Conservation (phyloP, 306 rosid species). For the Citrullus colocynthis region DNA sequence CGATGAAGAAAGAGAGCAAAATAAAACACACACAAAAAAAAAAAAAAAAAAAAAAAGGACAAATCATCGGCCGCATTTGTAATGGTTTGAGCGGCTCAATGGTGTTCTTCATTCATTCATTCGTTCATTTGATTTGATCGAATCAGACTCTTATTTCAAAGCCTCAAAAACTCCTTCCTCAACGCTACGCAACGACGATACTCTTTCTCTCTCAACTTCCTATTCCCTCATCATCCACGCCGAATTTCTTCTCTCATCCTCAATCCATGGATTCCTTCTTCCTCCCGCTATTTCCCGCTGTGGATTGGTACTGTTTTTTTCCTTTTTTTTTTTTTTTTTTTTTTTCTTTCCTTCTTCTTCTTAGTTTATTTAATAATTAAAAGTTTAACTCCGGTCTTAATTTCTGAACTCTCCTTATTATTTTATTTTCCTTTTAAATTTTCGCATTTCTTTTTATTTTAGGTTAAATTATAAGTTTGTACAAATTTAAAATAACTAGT, state of each 20-base stretch:
- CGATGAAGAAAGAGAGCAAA: background rate
- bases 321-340: no score
- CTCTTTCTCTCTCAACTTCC: no score
- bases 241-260: background rate
- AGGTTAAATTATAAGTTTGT: no score
- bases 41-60: background rate
- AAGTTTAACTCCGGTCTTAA: no score
- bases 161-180: no score
- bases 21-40: background rate
- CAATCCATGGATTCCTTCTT: constrained; percentile 41
- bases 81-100: background rate
- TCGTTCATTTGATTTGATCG: background rate
- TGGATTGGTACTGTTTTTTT: constrained; percentile 31
- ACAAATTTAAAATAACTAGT: no score
- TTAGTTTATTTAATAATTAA: no score
- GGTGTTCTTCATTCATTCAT: background rate
- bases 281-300: constrained; percentile 28
- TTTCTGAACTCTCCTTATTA: no score
- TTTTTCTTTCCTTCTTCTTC: no score
- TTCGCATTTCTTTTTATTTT: no score
- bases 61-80: background rate
- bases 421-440: no score
- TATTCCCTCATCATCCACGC: background rate
- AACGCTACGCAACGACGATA: no score
- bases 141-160: background rate